Percentiles rank a stretch among this genome's conserved stretches.
These are phyloP conservation scores for Delitschia confertaspora DNA, from an alignment of 495 filamentous ascomycete species.

Conservation along the genomic window DNA sequence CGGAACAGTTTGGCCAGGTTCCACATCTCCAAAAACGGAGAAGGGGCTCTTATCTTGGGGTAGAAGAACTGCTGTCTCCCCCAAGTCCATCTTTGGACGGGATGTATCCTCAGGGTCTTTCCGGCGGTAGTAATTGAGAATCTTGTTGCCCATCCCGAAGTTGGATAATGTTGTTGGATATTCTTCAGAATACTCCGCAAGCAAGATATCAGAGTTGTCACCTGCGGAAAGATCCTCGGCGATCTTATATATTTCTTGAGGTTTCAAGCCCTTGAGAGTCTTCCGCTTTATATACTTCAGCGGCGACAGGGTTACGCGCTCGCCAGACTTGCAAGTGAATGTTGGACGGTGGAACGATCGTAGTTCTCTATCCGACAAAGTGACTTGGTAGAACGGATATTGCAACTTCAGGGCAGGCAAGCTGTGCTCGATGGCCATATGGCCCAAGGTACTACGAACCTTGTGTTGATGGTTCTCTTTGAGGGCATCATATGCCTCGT, in stretches of 20 bases:
- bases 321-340: constrained; percentile 48
- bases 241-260: constrained; percentile 62
- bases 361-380: constrained; percentile 65
- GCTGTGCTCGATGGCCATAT: constrained; percentile 78
- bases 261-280: constrained; percentile 62
- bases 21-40: constrained; percentile 85
- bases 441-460: constrained; percentile 80
- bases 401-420: constrained; percentile 82
- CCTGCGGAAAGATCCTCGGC: constrained; percentile 71
- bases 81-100: constrained; percentile 67
- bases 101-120: constrained; percentile 70
- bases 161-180: constrained; percentile 84
- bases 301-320: constrained; percentile 43
- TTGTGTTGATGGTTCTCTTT: constrained; percentile 97
- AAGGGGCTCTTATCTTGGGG: constrained; percentile 94
- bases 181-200: constrained; percentile 95
- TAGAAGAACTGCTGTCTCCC: constrained; percentile 76
- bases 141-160: constrained; percentile 90
- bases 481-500: constrained; percentile 86
- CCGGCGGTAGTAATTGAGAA: constrained; percentile 93
- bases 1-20: constrained; percentile 78
- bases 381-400: constrained; percentile 89
- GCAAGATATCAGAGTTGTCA: constrained; percentile 75
- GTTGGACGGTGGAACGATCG: constrained; percentile 84
- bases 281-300: constrained; percentile 69